Base-by-base conservation (phyloP, 192 early-diverging fungal species). In the Coemansia sp. region DNA sequence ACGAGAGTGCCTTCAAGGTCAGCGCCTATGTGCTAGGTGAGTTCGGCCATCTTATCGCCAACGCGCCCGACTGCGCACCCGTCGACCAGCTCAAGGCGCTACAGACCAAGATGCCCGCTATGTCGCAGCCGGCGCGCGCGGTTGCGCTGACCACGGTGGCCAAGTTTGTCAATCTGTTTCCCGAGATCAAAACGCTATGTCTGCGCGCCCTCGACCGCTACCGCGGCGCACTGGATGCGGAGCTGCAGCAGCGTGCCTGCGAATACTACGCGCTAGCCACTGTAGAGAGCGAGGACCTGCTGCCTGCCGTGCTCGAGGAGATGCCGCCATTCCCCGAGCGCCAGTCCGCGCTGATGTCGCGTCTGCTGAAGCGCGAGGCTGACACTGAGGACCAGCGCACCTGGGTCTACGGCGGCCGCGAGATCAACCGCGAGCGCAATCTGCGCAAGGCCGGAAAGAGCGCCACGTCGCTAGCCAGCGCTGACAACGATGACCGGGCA, bases 301-400 rank as follows among this genome's bases (percentile, higher is more conserved):
- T 99, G 26, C 93, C 95, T 43, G 91, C 90, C 1, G 91, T 96
- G 26, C 97, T 95, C 71, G 98, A 98, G 66, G 97, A 98, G 76
- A 99, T 99, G 94, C 98, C 98, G 54, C 93, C 93, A 42, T 99
- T 94, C 83, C 93, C 95, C 2, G 94, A 96, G 69, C 88, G 94
- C 22, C 95, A 95, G 72, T 98, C 96, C 1, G 91, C 94, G 1
- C 82, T 99, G 49, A 74, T 98, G 49, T 88, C 87, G 5, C 71
- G 90, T 16, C 77, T 99, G 66, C 90, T 95, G 13, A 90, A 94
- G 73, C 90, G 93, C 69, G 89, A 93, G 8, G 83, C 89, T 10
- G 91, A 95, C 75, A 98, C 97, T 0, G 95, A 98, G 70, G 97
- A 98, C 66, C 95, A 95, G 74, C 88, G 98, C 46, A 94, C 92